Percentiles rank a stretch among this genome's conserved stretches.
phyloP scores from a whole-genome alignment of 208 protist species.

The Porcisia hertigi region DNA sequence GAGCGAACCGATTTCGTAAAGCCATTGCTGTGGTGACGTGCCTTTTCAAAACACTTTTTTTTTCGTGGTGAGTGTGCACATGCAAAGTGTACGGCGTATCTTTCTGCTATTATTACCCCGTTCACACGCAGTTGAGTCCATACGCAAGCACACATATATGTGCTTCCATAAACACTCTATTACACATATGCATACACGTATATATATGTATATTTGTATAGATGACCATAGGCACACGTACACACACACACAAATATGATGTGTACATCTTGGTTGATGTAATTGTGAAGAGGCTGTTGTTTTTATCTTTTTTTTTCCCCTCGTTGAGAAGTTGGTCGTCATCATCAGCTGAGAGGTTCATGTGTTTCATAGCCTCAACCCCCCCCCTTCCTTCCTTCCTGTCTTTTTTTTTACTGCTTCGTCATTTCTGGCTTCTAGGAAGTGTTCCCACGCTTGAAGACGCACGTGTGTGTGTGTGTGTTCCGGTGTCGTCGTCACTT shows the following conservation, averaged over 20 bases:
- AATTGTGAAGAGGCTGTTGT: background rate
- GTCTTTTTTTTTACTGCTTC: background rate
- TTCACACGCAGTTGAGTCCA: background rate
- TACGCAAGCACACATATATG: background rate
- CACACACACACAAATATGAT: background rate
- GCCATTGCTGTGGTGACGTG: background rate
- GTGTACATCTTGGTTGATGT: background rate
- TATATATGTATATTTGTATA: background rate
- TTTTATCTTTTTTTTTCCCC: conserved; percentile 7
- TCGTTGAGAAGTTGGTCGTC: background rate
- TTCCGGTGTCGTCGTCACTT: background rate
- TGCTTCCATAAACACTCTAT: background rate
- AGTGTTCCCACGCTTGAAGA: background rate
- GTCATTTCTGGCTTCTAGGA: background rate
- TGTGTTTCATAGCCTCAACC: background rate
- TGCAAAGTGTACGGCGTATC: background rate
- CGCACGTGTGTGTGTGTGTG: background rate
- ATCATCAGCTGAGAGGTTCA: background rate
- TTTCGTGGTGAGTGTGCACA: background rate
- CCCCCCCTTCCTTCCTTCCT: background rate
- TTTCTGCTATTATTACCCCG: background rate
- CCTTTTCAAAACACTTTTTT: conserved; percentile 6
- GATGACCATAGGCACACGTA: too few species aligned
- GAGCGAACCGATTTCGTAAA: too few species aligned
- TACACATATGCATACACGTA: background rate